phyloP scores from a whole-genome alignment of 306 rosid species.

The Luffa acutangula region DNA sequence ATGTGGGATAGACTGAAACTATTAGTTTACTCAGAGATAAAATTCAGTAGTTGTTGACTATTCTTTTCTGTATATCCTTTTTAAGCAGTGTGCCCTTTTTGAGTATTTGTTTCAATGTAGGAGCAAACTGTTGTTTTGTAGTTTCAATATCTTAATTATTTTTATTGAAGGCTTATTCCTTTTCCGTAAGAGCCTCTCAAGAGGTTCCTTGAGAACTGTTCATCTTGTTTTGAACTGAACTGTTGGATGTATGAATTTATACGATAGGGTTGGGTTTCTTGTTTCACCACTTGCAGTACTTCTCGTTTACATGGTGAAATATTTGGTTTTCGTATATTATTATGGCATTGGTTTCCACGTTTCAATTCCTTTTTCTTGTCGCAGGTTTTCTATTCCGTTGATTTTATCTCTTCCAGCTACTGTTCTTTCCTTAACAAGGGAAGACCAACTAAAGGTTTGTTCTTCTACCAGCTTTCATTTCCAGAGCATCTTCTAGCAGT shows the following conservation, averaged over 20 bases:
- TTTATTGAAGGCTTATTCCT: not conserved
- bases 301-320: slow-evolving; percentile 5
- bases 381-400: slow-evolving; percentile 75
- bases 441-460: slow-evolving; percentile 73
- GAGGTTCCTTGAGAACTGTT: not conserved
- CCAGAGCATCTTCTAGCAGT: not conserved
- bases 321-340: not conserved
- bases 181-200: not conserved
- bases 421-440: slow-evolving; percentile 68
- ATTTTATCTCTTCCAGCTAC: slow-evolving; percentile 73
- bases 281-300: not conserved
- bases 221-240: not conserved
- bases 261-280: not conserved
- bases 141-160: not conserved
- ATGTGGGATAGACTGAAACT: not conserved
- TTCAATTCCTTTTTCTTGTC: slow-evolving; percentile 21
- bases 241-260: not conserved
- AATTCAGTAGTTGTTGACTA: not conserved
- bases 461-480: not conserved
- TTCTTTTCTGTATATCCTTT: not conserved
- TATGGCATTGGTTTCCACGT: not conserved
- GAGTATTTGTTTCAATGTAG: not conserved
- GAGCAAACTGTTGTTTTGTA: not conserved
- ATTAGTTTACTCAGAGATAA: not conserved
- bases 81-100: not conserved